Evolutionary conservation across 2,329 filamentous ascomycete genomes (phyloP).

Genomic region (Nannizzia gypsea): DNA sequence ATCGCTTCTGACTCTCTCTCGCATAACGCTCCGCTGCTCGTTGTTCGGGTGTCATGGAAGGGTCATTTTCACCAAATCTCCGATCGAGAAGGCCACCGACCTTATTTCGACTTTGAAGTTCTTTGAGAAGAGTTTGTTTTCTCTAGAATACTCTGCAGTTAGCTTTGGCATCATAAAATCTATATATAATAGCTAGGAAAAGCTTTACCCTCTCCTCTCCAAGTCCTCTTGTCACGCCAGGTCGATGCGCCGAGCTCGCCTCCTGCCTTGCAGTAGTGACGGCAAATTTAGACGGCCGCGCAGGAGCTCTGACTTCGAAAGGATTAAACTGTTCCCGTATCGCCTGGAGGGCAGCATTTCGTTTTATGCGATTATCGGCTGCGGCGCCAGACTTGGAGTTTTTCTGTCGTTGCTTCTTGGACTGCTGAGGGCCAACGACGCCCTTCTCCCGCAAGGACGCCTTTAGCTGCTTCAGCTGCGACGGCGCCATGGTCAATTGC

Average conservation of each 20-base stretch:
- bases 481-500: constrained; percentile 63
- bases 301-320: constrained; percentile 79
- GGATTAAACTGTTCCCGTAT: constrained; percentile 97
- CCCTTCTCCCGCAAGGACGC: constrained; percentile 80
- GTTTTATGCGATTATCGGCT: constrained; percentile 63
- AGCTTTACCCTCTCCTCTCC: constrained; percentile 64
- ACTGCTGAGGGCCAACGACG: constrained; percentile 80
- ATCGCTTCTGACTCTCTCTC: constrained; percentile 65
- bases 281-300: constrained; percentile 71
- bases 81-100: constrained; percentile 85
- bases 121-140: constrained; percentile 70
- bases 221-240: constrained; percentile 70
- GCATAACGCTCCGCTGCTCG: constrained; percentile 85
- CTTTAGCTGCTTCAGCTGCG: constrained; percentile 92
- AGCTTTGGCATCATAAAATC: constrained; percentile 3
- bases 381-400: constrained; percentile 54
- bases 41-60: constrained; percentile 84
- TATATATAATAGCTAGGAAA: constrained; percentile 7
- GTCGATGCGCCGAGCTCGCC: constrained; percentile 53
- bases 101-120: constrained; percentile 82
- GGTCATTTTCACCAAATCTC: constrained; percentile 91
- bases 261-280: constrained; percentile 54
- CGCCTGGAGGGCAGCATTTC: constrained; percentile 63
- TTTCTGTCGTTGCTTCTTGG: constrained; percentile 84
- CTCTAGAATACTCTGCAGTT: constrained; percentile 40